Conservation (phyloP, 495 filamentous ascomycete species). For the Xylaria grammica region DNA sequence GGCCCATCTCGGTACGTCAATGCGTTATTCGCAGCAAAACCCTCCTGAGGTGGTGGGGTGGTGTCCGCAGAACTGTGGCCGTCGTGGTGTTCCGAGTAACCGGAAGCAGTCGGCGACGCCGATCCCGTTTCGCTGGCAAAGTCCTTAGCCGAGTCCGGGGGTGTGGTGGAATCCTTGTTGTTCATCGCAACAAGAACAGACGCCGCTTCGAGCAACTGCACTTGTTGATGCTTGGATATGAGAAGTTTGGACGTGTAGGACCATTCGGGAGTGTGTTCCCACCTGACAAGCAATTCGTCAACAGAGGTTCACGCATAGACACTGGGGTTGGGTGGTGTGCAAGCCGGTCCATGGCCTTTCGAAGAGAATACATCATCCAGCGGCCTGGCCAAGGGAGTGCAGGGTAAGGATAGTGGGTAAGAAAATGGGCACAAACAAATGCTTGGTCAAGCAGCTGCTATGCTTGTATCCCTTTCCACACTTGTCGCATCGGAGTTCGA, state of each 20-base stretch:
- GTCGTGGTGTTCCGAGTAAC: slow-evolving; percentile 76
- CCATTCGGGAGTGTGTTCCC: slow-evolving; percentile 99
- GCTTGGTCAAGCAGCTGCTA: slow-evolving; percentile 99
- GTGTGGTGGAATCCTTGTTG: slow-evolving; percentile 56
- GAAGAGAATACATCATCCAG: slow-evolving; percentile 37
- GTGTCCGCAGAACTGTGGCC: slow-evolving; percentile 70
- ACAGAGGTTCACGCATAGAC: slow-evolving; percentile 40
- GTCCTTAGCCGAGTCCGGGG: slow-evolving; percentile 65
- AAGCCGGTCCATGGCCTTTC: slow-evolving; percentile 31
- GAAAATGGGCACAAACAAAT: slow-evolving; percentile 91
- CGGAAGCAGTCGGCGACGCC: slow-evolving; percentile 76
- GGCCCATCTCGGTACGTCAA: slow-evolving; percentile 54
- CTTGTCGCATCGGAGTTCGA: slow-evolving; percentile 93
- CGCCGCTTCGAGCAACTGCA: slow-evolving; percentile 94
- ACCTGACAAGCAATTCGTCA: slow-evolving; percentile 67
- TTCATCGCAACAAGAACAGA: slow-evolving; percentile 96
- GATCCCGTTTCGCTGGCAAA: slow-evolving; percentile 80
- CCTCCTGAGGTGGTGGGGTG: slow-evolving; percentile 70
- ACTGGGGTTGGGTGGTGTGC: slow-evolving; percentile 33
- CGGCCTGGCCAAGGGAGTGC: slow-evolving; percentile 41
- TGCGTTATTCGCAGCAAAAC: slow-evolving; percentile 40
- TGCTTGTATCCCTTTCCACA: slow-evolving; percentile 99
- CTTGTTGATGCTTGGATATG: slow-evolving; percentile 99
- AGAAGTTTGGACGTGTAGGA: slow-evolving; percentile 94
- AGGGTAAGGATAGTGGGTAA: slow-evolving; percentile 43